Evolutionary conservation across 495 filamentous ascomycete species (phyloP).

Genomic region (Arthonia radiata): DNA sequence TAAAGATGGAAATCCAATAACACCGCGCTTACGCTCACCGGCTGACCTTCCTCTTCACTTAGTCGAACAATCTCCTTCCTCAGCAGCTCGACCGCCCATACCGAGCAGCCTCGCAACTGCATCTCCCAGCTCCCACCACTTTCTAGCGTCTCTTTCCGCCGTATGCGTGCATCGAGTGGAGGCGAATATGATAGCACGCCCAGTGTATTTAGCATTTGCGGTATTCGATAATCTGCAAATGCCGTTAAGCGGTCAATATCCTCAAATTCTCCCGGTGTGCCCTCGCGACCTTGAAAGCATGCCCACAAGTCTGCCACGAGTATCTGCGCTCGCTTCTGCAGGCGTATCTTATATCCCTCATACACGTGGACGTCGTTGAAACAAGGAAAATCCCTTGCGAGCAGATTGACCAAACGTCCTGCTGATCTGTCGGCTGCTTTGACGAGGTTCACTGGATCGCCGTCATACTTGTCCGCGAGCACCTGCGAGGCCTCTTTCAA

Average conservation of each 20-base stretch:
- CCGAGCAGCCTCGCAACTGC: constrained; percentile 66
- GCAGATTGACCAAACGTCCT: constrained; percentile 55
- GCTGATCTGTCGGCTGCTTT: constrained; percentile 55
- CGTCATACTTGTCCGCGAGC: constrained; percentile 61
- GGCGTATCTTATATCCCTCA: constrained; percentile 45
- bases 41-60: too few relatives aligned
- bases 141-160: constrained; percentile 32
- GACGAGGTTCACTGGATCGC: constrained; percentile 50
- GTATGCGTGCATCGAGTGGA: constrained; percentile 43
- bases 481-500: constrained; percentile 67
- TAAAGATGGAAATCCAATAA: constrained; percentile 94
- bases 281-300: constrained; percentile 60
- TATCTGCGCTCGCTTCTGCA: constrained; percentile 89
- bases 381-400: constrained; percentile 57
- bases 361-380: constrained; percentile 62
- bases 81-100: constrained; percentile 86
- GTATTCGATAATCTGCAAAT: constrained; percentile 95
- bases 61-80: constrained; percentile 51
- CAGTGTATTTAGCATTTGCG: constrained; percentile 71
- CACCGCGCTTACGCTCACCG: constrained; percentile 61
- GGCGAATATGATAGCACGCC: constrained; percentile 70
- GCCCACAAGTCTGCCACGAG: constrained; percentile 90
- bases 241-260: constrained; percentile 93
- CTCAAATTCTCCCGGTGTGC: constrained; percentile 57
- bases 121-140: constrained; percentile 62